Evolutionary conservation across 257 asterid species (phyloP).

Genomic region (Capsicum rhomboideum): DNA sequence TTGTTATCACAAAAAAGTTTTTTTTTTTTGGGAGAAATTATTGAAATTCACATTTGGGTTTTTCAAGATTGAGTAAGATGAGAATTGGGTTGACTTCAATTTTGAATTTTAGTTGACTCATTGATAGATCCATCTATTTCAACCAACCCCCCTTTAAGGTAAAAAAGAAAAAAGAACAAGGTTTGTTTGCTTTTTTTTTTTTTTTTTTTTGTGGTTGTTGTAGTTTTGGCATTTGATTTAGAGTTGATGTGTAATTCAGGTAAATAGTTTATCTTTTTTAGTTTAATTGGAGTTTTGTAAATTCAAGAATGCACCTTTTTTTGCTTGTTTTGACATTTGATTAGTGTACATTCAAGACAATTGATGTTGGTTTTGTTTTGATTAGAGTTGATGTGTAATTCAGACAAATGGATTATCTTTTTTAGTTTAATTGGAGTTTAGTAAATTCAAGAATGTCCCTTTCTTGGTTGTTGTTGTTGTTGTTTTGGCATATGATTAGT

Average conservation of each 20-base stretch:
- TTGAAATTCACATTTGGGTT: neutral
- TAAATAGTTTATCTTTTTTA: too few relatives aligned
- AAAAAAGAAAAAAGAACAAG: neutral
- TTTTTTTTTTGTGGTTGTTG: neutral
- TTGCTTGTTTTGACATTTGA: neutral
- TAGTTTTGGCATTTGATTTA: neutral
- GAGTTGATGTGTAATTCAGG: neutral
- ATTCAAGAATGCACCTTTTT: too few relatives aligned
- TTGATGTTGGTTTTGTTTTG: too few relatives aligned
- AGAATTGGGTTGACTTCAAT: neutral
- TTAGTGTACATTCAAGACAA: too few relatives aligned
- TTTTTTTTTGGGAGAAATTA: neutral
- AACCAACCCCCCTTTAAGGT: neutral
- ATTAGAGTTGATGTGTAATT: too few relatives aligned
- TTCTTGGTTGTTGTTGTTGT: too few relatives aligned
- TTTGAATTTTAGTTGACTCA: neutral
- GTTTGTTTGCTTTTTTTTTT: neutral
- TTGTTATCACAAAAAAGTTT: neutral
- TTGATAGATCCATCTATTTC: conserved; percentile 1
- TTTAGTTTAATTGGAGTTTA: too few relatives aligned
- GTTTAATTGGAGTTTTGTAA: too few relatives aligned
- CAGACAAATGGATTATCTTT: too few relatives aligned
- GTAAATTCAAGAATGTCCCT: too few relatives aligned
- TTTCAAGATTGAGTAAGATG: neutral
- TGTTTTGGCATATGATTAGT: too few relatives aligned